Percentiles rank a stretch among this genome's conserved stretches.
Evolutionary conservation across 768 basidiomycete genomes (phyloP).

Genomic region (Peribolospora baueri): DNA sequence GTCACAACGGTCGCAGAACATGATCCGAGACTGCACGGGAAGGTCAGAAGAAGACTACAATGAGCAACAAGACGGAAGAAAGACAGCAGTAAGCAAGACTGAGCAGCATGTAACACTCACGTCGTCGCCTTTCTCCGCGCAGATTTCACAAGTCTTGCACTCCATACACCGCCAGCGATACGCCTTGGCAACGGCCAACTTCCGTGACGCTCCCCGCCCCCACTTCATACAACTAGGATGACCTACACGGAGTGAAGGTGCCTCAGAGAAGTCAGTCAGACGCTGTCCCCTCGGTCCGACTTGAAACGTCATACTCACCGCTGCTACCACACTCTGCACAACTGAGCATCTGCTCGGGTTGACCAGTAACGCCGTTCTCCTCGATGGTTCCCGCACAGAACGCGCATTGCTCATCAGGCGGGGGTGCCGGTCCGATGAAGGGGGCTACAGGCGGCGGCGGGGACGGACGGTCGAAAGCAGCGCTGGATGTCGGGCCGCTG

Average conservation of each 20-base stretch:
- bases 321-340: constrained; percentile 64
- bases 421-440: not conserved
- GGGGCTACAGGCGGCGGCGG: too few species aligned
- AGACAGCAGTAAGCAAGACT: not conserved
- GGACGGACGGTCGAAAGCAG: too few species aligned
- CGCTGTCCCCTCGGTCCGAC: too few species aligned
- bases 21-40: constrained; percentile 30
- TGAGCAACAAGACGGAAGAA: constrained; percentile 6
- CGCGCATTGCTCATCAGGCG: constrained; percentile 43
- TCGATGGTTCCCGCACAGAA: constrained; percentile 47
- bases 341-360: constrained; percentile 45
- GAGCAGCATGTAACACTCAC: constrained; percentile 27
- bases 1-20: constrained; percentile 89
- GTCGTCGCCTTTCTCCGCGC: constrained; percentile 57
- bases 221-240: too few species aligned
- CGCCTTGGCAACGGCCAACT: constrained; percentile 31
- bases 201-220: constrained; percentile 24
- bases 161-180: constrained; percentile 73
- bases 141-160: constrained; percentile 77
- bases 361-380: constrained; percentile 29
- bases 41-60: constrained; percentile 8
- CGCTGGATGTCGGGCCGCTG: too few species aligned
- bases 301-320: constrained; percentile 20
- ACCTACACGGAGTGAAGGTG: too few species aligned
- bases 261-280: too few species aligned